A percentile compares a stretch with the other conserved stretches of the same genome.
These are phyloP conservation scores for Moesziomyces parantarcticus DNA, from an alignment of 1,284 basidiomycete species.

Conservation along the genomic window DNA sequence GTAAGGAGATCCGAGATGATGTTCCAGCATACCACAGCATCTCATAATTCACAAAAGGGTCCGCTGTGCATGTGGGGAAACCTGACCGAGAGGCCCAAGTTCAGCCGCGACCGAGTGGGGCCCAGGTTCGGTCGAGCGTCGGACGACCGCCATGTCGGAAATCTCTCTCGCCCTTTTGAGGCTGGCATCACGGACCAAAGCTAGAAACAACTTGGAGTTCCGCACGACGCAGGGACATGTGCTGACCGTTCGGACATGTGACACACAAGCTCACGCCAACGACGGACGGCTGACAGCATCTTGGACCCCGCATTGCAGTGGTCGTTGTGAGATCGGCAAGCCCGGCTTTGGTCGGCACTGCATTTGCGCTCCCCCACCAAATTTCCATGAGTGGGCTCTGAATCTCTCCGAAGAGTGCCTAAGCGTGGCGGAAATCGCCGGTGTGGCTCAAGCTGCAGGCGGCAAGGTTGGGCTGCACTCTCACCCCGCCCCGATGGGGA, in stretches of 20 bases:
- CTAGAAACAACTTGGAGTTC: not conserved
- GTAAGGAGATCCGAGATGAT: too few relatives aligned
- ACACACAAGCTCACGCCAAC: not conserved
- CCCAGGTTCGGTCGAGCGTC: constrained; percentile 5
- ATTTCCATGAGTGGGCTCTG: not conserved
- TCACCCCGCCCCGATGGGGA: not conserved
- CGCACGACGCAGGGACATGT: not conserved
- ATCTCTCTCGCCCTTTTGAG: not conserved
- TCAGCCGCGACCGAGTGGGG: not conserved
- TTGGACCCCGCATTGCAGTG: not conserved
- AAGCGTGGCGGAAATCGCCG: not conserved
- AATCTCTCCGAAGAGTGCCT: not conserved
- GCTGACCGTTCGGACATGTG: not conserved
- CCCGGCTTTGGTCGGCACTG: not conserved
- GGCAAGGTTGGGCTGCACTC: not conserved
- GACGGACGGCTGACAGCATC: not conserved
- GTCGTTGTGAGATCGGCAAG: not conserved
- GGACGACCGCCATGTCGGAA: not conserved
- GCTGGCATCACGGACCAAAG: too few relatives aligned
- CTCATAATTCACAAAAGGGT: too few relatives aligned
- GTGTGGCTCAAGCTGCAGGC: not conserved
- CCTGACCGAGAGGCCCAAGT: not conserved
- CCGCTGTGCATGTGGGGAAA: not conserved
- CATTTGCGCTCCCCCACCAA: not conserved
- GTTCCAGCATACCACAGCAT: too few relatives aligned